Percentiles rank a stretch among this genome's conserved stretches.
Evolutionary conservation across 2,329 filamentous ascomycete species (phyloP).

Genomic region (Fusarium hainanense): DNA sequence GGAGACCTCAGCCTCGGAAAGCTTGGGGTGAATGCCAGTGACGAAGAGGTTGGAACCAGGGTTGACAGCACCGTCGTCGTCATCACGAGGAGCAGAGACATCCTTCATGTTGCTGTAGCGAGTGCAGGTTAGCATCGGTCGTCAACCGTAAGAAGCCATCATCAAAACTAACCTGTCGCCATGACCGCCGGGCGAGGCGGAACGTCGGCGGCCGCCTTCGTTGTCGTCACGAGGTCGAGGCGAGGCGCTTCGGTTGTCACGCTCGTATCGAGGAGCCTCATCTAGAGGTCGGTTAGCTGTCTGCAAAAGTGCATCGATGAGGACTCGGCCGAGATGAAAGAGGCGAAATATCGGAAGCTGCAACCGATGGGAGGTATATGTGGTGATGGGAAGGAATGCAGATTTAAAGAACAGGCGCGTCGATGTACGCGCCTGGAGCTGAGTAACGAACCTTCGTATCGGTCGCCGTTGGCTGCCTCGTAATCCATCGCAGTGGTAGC

Average conservation of each 20-base stretch:
- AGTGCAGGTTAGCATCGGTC: conserved; percentile 18
- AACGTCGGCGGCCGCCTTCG: conserved; percentile 69
- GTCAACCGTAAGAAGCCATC: background rate
- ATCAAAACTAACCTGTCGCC: conserved; percentile 44
- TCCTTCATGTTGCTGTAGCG: conserved; percentile 61
- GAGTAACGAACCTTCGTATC: conserved; percentile 68
- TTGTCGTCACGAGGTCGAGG: conserved; percentile 72
- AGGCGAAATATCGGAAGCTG: background rate
- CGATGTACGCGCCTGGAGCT: conserved; percentile 20
- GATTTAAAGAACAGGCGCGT: conserved; percentile 29
- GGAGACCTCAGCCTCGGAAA: conserved; percentile 89
- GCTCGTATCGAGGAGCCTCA: conserved; percentile 73
- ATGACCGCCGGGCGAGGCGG: conserved; percentile 69
- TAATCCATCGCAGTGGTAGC: conserved; percentile 77
- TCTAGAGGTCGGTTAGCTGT: conserved; percentile 56
- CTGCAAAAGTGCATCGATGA: background rate
- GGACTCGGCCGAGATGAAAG: background rate
- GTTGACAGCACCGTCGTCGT: conserved; percentile 86
- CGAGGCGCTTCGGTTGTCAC: conserved; percentile 74
- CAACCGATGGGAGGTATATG: background rate
- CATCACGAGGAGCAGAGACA: conserved; percentile 63
- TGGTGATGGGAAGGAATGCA: conserved; percentile 7
- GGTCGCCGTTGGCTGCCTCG: conserved; percentile 74
- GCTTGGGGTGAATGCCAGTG: conserved; percentile 94
- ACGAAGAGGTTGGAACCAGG: conserved; percentile 98